Evolutionary conservation across 2,329 filamentous ascomycete species (phyloP), one percentile per base, ranked within the genome.

Genomic region (Penicillium sp.): DNA sequence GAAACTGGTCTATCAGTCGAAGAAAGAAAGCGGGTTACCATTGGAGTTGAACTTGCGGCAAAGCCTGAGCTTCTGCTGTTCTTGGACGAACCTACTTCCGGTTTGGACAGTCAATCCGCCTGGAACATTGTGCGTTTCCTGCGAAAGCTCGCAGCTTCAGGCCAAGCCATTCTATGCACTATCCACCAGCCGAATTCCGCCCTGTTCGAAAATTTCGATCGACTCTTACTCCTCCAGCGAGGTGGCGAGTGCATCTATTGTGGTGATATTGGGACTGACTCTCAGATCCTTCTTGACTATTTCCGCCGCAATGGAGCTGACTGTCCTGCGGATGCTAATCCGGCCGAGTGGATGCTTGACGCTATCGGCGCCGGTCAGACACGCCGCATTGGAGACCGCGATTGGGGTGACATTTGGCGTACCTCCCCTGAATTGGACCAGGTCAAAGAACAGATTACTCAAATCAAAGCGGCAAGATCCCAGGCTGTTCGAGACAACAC

Each of bases 351-450:
- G 65, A 73, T 75, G 68, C 66, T 75, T 2, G 72, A 75, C 67
- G 89, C 89, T 5, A 88, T 93, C 38, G 90, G 90, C 49, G 89
- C 90, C 22, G 89, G 89, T 10, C 88, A 86, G 59, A 77, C 85
- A 10, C 83, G 89, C 16, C 87, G 89, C 4, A 83, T 92, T 43
- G 90, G 90, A 27, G 81, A 86, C 69, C 82, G 83, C 43, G 89
- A 94, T 74, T 94, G 90, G 90, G 87, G 84, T 10, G 88, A 92
- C 58, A 83, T 92, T 55, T 95, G 90, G 90, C 79, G 77, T 2
- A 86, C 88, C 16, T 90, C 87, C 21, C 81, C 87, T 2, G 90
- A 94, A 68, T 80, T 90, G 31, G 83, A 83, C 11, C 75, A 82
- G 16, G 77, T 84, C 54, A 92, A 91, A 76, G 77, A 83, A 54